These are phyloP conservation scores for Neonectria hederae DNA, from an alignment of 2,329 filamentous ascomycete species.

Conservation along the genomic window DNA sequence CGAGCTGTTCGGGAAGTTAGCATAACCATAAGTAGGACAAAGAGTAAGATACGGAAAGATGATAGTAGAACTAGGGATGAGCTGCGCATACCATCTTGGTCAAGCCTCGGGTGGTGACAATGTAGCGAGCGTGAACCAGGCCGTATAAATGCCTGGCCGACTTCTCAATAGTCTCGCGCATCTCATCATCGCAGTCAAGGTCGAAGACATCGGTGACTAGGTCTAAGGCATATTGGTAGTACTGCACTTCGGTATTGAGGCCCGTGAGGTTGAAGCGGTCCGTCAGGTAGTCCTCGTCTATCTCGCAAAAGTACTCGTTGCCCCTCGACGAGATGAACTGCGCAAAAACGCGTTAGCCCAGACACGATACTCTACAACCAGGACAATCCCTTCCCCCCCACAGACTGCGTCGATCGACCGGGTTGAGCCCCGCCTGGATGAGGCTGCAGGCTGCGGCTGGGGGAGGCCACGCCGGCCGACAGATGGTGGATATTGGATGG, in stretches of 20 bases:
- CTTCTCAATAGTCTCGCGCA: slow-evolving; percentile 98
- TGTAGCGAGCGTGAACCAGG: slow-evolving; percentile 93
- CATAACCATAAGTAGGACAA: background rate
- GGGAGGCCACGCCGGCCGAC: background rate
- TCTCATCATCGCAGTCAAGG: slow-evolving; percentile 97
- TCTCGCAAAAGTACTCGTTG: slow-evolving; percentile 99
- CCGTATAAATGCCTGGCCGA: slow-evolving; percentile 95
- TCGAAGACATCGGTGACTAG: slow-evolving; percentile 98
- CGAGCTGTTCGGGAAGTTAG: slow-evolving; percentile 69
- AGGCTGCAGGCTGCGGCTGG: slow-evolving; percentile 1
- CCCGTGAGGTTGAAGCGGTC: slow-evolving; percentile 98
- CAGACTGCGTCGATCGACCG: background rate
- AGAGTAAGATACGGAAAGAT: slow-evolving; percentile 3
- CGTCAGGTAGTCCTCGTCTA: slow-evolving; percentile 98
- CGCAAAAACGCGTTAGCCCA: slow-evolving; percentile 27
- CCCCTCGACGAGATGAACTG: slow-evolving; percentile 98
- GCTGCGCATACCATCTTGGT: slow-evolving; percentile 84
- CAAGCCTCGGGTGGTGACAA: slow-evolving; percentile 92
- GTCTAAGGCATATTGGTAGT: slow-evolving; percentile 98
- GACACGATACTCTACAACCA: background rate
- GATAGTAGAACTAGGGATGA: background rate
- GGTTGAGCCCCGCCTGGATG: slow-evolving; percentile 22
- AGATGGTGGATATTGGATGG: background rate
- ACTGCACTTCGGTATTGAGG: slow-evolving; percentile 95
- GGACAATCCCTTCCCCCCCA: slow-evolving; percentile 11